Base-by-base conservation (phyloP, 768 basidiomycete genomes). In the Mycena galopus region DNA sequence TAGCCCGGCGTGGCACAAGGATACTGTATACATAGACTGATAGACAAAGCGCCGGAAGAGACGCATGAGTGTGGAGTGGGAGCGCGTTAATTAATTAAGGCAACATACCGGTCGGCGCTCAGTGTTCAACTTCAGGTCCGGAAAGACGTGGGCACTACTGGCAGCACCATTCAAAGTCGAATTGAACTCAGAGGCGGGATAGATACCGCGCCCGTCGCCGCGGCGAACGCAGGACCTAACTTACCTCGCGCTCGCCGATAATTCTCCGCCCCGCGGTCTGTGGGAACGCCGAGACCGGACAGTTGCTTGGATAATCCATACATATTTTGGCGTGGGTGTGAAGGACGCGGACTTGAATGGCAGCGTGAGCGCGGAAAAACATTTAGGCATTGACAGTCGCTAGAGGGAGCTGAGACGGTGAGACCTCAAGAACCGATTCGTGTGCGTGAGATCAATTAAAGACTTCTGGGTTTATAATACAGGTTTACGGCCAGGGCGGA, bases 11-110 rank as follows among this genome's bases (percentile, higher is more conserved):
- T 47, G 44, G 44, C 7, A 47, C 44, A 11, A 6, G 12, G 39
- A 39, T 39, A 47, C 21, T 47, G 44, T 47, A 21, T 12, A 44
- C 42, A 44, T 37, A 37, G 35, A 37, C 42, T 47, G 44, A 47
- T 47, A 10, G 44, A 47, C 44, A 47, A 4, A n/a, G n/a, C n/a
- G n/a, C 44, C 50, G 50, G 17, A 51, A 53, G 51, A 27, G 7
- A 58, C 35, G 58, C 58, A 23, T 33, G 58, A 39, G 58, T 27
- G 44, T 62, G 61, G 61, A 62, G 61, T 62, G 61, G 39, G 61
- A 62, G 60, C 27, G 39, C 5, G 25, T 61, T 61, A 61, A 61
- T 61, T 61, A 44, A 61, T n/a, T n/a, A n/a, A 9, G 2, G 39
- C 14, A n/a, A 21, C 16, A 17, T 51, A 50, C 25, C 25, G 25